Percentiles rank a stretch among this genome's conserved stretches.
These are phyloP conservation scores for Fusarium sp. DNA, from an alignment of 2,329 filamentous ascomycete species.

Conservation along the genomic window DNA sequence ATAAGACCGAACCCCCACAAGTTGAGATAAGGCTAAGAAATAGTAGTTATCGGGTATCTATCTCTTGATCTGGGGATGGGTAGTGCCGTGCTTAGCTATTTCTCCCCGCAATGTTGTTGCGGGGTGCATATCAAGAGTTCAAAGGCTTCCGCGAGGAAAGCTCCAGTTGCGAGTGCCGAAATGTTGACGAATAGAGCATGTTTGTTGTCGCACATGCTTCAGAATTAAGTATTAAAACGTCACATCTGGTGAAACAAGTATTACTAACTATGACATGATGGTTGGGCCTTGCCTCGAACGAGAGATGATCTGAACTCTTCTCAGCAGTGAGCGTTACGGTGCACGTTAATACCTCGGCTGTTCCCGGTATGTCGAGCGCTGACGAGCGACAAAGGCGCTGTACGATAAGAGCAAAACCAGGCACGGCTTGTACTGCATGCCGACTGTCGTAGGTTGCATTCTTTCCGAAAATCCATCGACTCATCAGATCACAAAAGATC, in stretches of 20 bases:
- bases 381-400: background rate
- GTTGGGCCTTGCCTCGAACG: background rate
- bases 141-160: rapidly evolving
- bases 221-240: background rate
- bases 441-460: constrained; percentile 7
- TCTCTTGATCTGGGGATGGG: constrained; percentile 2
- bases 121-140: background rate
- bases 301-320: constrained; percentile 5
- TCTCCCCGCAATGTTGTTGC: background rate
- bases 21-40: background rate
- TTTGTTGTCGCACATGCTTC: background rate
- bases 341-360: constrained; percentile 1
- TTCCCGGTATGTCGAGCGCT: background rate
- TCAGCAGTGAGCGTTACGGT: background rate
- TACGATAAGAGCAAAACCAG: background rate
- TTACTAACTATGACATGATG: constrained; percentile 1
- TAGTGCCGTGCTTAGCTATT: background rate
- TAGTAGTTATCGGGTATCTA: background rate
- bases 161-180: background rate
- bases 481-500: background rate
- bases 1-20: background rate
- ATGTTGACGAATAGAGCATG: rapidly evolving
- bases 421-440: background rate
- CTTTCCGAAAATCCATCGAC: constrained; percentile 3
- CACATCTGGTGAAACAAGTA: background rate